Conservation (phyloP, 2,329 filamentous ascomycete species). For the Nannizziopsis arthrosporioides region DNA sequence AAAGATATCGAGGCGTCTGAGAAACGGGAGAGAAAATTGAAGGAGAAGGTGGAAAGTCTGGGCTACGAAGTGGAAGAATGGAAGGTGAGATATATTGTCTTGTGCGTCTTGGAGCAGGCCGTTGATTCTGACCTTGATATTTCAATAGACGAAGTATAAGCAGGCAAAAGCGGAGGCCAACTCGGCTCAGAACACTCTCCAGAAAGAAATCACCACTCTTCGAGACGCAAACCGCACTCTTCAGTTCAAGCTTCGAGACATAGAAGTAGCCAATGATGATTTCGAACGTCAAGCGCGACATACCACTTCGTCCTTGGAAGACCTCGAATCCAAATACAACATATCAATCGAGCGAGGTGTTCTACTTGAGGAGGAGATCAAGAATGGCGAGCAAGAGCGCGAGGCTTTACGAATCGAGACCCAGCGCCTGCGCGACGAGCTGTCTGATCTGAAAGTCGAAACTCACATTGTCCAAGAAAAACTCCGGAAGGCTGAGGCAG, state of each 20-base stretch:
- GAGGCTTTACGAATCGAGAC: conserved; percentile 80
- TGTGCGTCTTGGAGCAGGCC: not conserved
- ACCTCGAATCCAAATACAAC: conserved; percentile 95
- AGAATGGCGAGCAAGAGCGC: conserved; percentile 79
- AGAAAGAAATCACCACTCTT: conserved; percentile 90
- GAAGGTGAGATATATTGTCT: conserved; percentile 56
- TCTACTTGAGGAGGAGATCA: conserved; percentile 91
- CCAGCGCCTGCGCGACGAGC: conserved; percentile 78
- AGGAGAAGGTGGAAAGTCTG: conserved; percentile 75
- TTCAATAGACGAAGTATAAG: conserved; percentile 73
- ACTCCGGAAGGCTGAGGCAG: conserved; percentile 57
- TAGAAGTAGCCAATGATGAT: conserved; percentile 96
- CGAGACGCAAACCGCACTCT: conserved; percentile 73
- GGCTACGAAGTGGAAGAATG: conserved; percentile 92
- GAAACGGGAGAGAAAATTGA: conserved; percentile 74
- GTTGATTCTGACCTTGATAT: not conserved
- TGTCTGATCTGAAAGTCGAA: conserved; percentile 88
- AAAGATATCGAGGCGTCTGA: conserved; percentile 93
- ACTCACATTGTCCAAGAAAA: conserved; percentile 91
- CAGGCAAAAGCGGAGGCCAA: conserved; percentile 84
- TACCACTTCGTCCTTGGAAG: conserved; percentile 88
- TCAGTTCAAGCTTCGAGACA: conserved; percentile 77
- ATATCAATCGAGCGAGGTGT: conserved; percentile 83
- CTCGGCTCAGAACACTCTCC: conserved; percentile 67
- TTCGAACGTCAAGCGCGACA: conserved; percentile 93